phyloP scores from a whole-genome alignment of 345 rosid species.

The Arabidopsis suecica region DNA sequence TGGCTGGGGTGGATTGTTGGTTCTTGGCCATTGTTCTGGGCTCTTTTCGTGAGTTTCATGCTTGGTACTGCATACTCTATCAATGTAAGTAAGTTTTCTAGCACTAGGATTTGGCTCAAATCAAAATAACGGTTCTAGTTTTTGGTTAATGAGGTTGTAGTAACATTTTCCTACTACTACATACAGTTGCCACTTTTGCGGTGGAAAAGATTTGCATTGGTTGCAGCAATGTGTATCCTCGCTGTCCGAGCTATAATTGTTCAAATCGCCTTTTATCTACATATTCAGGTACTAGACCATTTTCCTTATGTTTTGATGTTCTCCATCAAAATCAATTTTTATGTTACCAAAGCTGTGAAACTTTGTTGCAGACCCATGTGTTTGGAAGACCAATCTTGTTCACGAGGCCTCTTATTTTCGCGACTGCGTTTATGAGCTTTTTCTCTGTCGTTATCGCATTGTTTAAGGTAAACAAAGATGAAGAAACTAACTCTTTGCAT shows the following conservation, averaged over 20 bases:
- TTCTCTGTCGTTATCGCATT: constrained; percentile 94
- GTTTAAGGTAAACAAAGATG: constrained; percentile 69
- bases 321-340: not conserved
- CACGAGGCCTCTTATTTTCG: constrained; percentile 82
- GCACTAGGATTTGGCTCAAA: not conserved
- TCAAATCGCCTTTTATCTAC: constrained; percentile 89
- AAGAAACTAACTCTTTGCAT: not conserved
- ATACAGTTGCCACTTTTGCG: constrained; percentile 81
- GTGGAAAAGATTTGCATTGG: constrained; percentile 95
- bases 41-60: constrained; percentile 83
- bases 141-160: constrained; percentile 4
- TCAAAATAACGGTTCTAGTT: not conserved
- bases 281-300: constrained; percentile 68
- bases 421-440: constrained; percentile 97
- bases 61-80: constrained; percentile 97
- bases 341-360: constrained; percentile 6
- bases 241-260: constrained; percentile 94
- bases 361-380: constrained; percentile 68
- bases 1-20: constrained; percentile 88
- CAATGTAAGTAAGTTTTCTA: constrained; percentile 60
- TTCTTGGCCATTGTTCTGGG: constrained; percentile 98
- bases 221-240: constrained; percentile 95
- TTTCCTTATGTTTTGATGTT: constrained; percentile 11
- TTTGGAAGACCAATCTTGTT: constrained; percentile 64
- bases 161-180: constrained; percentile 1